Base-by-base conservation (phyloP, 2,329 filamentous ascomycete species). In the Raffaelea arxii region DNA sequence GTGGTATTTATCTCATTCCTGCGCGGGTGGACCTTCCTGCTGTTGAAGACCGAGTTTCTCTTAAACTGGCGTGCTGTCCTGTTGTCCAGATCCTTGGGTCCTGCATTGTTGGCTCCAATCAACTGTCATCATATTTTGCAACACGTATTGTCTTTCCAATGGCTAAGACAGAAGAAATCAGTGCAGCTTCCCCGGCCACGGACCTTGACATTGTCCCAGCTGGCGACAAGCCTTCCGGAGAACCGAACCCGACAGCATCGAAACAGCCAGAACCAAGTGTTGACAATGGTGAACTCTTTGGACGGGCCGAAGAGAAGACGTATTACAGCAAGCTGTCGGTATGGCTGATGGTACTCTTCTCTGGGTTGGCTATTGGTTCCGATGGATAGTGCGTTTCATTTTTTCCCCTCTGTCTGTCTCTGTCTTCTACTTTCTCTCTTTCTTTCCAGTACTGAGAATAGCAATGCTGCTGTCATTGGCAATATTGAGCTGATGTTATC, bases 311-410 rank as follows among this genome's bases (percentile, higher is more conserved):
- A n/a, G 44, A 50, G 6, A 50, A 50, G 43, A 41, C 46, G 5
- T 47, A 48, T 36, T 69, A 65, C 55, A 67, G 61, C 55, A 67
- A 62, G 40, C 48, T 61, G 18, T 69, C 66, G 2, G 64, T 66
- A 2, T 69, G 65, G 56, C 51, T 68, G 27, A 67, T 70, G 62
- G 61, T 70, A 12, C 52, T 70, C 1, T 70, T 71, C 49, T 67
- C 67, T 1, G 68, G 67, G 6, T 60, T 71, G 4, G 68, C 68
- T 3, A 66, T 71, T 19, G 66, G 65, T 2, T 69, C 65, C n/a
- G 67, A 70, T 51, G 67, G 66, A 52, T 69, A 64, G 61, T 64
- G 58, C 54, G 60, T 41, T 12, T 14, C 14, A 11, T 40, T 12
- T 16, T 19, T 11, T 49, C 30, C 42, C 44, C 41, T 39, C 36